Base-by-base conservation (phyloP, 192 early-diverging fungal genomes). In the Powellomyces hirtus region DNA sequence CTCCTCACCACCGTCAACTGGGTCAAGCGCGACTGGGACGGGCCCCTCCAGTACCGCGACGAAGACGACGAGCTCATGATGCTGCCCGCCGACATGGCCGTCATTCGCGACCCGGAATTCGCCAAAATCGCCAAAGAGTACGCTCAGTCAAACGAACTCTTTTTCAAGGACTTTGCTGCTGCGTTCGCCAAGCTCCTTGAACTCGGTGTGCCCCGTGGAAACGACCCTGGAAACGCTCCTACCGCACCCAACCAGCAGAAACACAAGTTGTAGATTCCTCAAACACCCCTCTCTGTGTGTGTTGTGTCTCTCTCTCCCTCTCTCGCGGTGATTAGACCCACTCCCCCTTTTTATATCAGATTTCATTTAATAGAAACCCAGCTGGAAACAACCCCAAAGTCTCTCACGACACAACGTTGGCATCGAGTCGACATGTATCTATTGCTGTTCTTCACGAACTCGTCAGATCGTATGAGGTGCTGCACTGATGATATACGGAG, bases 171-270 rank as follows among this genome's bases (percentile, higher is more conserved):
- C 78, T 98, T 98, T 78, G 77, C 93, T 50, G 81, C 75, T 55
- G 94, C 86, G 4, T 94, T 94, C 56, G 79, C 79, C 61, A 96
- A 94, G 84, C 84, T 98, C 37, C 73, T 92, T 27, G 93, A 96
- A 68, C 82, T 98, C 42, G 96, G 94, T 68, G 88, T 92, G 18
- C 66, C 66, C 10, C 56, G 67, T 14, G 57, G 40, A n/a, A 45
- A 60, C 26, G 67, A 60, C 26, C 36, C 53, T 4, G 67, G 67
- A n/a, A 60, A 60, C 31, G 67, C 57, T 22, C 64, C 64, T 14
- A 42, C 46, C 30, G 37, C 61, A 10, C 61, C 61, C 22, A 22
- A 40, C 29, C 37, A 46, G 18, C 18, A 58, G 34, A 67, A 57
- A 35, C 26, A 51, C 20, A 67, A 57, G 55, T 38, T 67, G 22